These are phyloP conservation scores for Phytopythium litorale DNA, from an alignment of 352 stramenopile species.

Conservation along the genomic window DNA sequence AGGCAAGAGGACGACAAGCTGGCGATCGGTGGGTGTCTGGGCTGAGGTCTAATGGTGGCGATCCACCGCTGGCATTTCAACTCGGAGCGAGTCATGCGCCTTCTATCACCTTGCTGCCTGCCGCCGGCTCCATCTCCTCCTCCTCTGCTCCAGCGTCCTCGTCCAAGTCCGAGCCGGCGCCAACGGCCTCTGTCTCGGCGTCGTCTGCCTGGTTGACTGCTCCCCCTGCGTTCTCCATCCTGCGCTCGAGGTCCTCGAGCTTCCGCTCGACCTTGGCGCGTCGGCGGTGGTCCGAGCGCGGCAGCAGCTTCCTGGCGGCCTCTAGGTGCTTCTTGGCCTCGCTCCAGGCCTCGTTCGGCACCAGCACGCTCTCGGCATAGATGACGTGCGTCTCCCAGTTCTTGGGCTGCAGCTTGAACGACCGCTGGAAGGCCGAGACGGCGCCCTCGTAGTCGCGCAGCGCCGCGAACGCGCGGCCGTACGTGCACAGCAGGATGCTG, in stretches of 20 bases:
- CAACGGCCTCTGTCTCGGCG: not conserved
- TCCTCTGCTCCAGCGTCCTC: not conserved
- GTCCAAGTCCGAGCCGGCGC: not conserved
- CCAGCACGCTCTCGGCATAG: conserved; percentile 72
- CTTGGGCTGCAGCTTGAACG: conserved; percentile 72
- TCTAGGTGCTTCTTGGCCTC: conserved; percentile 74
- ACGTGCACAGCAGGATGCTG: conserved; percentile 85
- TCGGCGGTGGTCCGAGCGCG: conserved; percentile 51
- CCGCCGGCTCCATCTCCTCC: not conserved
- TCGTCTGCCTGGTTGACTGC: not conserved
- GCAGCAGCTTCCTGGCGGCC: conserved; percentile 53
- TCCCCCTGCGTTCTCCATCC: not conserved
- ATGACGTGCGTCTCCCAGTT: conserved; percentile 87
- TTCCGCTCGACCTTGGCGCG: conserved; percentile 51
- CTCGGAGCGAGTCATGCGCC: not conserved
- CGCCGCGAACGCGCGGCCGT: conserved; percentile 65
- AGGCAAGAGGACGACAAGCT: not conserved
- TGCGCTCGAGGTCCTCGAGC: conserved; percentile 19
- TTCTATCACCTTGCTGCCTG: not conserved
- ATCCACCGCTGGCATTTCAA: not conserved
- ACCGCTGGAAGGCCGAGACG: conserved; percentile 74
- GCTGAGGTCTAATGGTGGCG: not conserved
- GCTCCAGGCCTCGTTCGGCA: conserved; percentile 63
- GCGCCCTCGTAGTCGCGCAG: conserved; percentile 69
- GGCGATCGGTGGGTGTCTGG: too few species aligned